Base-by-base conservation (phyloP, 805 yeast genomes). In the Nakazawaea laoshanensis region DNA sequence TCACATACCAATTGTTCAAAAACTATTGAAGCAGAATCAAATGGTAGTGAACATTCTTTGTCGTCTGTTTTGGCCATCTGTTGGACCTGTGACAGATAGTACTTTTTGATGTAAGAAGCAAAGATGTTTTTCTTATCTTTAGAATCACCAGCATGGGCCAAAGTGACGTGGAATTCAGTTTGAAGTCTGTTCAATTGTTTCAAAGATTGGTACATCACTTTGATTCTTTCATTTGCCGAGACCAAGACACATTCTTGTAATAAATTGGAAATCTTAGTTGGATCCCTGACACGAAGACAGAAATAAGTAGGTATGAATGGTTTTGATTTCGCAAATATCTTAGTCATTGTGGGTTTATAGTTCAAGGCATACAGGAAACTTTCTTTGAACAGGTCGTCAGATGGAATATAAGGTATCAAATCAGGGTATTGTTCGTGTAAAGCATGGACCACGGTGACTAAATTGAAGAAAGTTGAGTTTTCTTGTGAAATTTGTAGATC, bases 81-180 rank as follows among this genome's bases (percentile, higher is more conserved):
- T 48, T 51, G 52, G 27, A 40, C 16, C 3, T 36, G 28, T 20
- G 39, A 39, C 5, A 32, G 19, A 8, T 41, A 31, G 16, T 37
- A 30, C 9, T 37, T 37, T 14, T 42, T 48, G 6, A 42, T 39
- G 11, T 46, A 32, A 17, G 28, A 27, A n/a, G 16, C 28, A 19
- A 24, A 36, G 12, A 30, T 24, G 3, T 19, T 14, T 27, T 20
- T 27, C 17, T 37, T 24, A 9, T 17, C 27, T 13, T 32, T 24
- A 16, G 23, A 18, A 8, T 30, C 39, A 1, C 42, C 39, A 3
- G 43, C 23, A 47, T 82, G 94, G 4, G 71, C 61, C 27, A 82
- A 47, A 0, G 94, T 85, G 3, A 83, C 68, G 47, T 84, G 94
- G 42, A 82, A 77, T 19, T 62, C 62, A 0, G 48, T 32, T 41